These are phyloP conservation scores for Beauveria sp. DNA, from an alignment of 2,329 filamentous ascomycete genomes.

Conservation along the genomic window DNA sequence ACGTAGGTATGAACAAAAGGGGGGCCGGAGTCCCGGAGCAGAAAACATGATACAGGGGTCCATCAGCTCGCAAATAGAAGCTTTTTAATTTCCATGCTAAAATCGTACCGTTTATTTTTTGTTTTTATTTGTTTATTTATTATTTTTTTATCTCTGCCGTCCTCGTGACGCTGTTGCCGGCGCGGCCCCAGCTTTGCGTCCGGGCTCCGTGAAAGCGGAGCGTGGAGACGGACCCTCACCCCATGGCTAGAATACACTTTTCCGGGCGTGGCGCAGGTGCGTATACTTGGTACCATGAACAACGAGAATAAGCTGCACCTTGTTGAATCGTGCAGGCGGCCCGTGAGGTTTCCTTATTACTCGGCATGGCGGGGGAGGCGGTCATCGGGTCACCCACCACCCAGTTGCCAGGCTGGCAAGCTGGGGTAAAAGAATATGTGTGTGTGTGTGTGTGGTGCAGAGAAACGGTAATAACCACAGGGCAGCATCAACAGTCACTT, in stretches of 20 bases:
- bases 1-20: background rate
- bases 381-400: background rate
- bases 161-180: constrained; percentile 22
- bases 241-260: background rate
- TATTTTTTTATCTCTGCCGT: constrained; percentile 16
- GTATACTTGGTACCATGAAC: background rate
- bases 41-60: too few species aligned
- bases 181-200: constrained; percentile 8
- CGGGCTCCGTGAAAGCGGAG: constrained; percentile 10
- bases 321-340: constrained; percentile 1
- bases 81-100: too few species aligned
- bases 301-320: background rate
- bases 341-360: background rate
- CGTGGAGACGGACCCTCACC: background rate
- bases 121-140: background rate
- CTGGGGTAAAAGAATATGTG: background rate
- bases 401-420: background rate
- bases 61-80: too few species aligned
- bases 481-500: background rate
- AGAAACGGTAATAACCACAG: background rate
- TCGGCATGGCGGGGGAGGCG: background rate
- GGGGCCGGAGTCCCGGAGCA: background rate
- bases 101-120: background rate
- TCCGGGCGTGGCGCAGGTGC: background rate
- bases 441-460: background rate